Base-by-base conservation (phyloP, 352 stramenopile species). In the Phytophthora tentaculata region DNA sequence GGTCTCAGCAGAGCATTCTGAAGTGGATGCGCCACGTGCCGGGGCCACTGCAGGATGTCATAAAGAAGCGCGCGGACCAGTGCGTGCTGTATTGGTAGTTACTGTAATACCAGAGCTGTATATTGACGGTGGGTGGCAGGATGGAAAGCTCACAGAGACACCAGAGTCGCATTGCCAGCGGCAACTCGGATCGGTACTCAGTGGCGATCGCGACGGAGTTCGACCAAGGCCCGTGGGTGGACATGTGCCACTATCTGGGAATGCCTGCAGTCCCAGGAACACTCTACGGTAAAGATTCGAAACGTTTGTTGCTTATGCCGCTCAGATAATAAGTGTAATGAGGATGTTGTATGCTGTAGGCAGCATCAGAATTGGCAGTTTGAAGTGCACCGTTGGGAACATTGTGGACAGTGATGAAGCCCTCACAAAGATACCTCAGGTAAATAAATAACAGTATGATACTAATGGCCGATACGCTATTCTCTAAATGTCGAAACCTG, bases 181-280 rank as follows among this genome's bases (percentile, higher is more conserved):
- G 64, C 10, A 79, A 79, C 1, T 84, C 74, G 29, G 75, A 80
- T 41, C 54, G 76, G 35, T 79, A 77, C 61, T 78, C 76, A 0
- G 75, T 82, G 20, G 45, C 64, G 10, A 89, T 92, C 44, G 76
- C 78, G 50, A 94, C 82, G 2, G 80, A 89, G 22, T 95, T 95
- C 68, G 88, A 95, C 56, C 67, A 90, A 41, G 88, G 88, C 1
- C 71, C 88, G 37, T 95, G 88, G 88, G 86, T 94, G 56, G 81
- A 92, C 12, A 93, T 95, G 80, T 95, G 88, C 53, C 63, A 77
- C 28, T 88, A 73, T 45, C 45, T 92, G 7, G 77, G 78, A 13
- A 80, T 93, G 48, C 37, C 49, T 12, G 80, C 79, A 1, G 72
- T 60, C 9, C 67, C 74, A 20, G 88, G 88, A n/a, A 75, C 64